Evolutionary conservation across 345 rosid genomes (phyloP).

Genomic region (Corchorus olitorius): DNA sequence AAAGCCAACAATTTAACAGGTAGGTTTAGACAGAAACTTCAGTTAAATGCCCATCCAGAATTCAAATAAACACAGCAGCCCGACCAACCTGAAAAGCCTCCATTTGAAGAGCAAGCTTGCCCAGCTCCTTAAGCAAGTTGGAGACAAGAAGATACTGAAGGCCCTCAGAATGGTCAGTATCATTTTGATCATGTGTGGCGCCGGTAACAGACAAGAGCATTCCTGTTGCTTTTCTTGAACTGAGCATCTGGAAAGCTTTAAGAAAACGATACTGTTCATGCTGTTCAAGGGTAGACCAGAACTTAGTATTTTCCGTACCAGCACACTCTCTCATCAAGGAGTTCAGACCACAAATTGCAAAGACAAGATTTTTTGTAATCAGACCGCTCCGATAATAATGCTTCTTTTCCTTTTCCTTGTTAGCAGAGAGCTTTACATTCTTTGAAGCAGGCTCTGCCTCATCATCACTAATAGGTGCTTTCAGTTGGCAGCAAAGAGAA

Average conservation of each 20-base stretch:
- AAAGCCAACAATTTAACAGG: not conserved
- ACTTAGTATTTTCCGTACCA: conserved; percentile 30
- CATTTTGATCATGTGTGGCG: conserved; percentile 35
- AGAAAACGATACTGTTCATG: conserved; percentile 63
- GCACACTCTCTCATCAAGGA: conserved; percentile 51
- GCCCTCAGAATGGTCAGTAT: conserved; percentile 41
- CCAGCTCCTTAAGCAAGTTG: conserved; percentile 67
- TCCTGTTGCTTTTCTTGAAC: conserved; percentile 58
- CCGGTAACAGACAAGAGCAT: conserved; percentile 54
- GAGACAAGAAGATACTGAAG: conserved; percentile 45
- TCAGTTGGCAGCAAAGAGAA: conserved; percentile 75
- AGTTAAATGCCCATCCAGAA: not conserved
- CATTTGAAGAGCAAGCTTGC: conserved; percentile 75
- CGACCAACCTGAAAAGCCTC: conserved; percentile 73
- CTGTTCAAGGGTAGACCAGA: conserved; percentile 61
- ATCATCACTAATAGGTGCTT: conserved; percentile 45
- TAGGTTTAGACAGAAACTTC: not conserved
- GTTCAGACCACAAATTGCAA: conserved; percentile 57
- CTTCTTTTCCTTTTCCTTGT: not conserved
- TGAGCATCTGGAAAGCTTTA: conserved; percentile 74
- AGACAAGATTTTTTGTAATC: conserved; percentile 60
- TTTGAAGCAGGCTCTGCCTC: conserved; percentile 27
- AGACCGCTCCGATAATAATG: conserved; percentile 23
- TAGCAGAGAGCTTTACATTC: not conserved
- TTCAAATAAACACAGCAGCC: conserved; percentile 5